Evolutionary conservation across 2,329 filamentous ascomycete genomes (phyloP), one percentile per base, ranked within the genome.

Genomic region (Fusarium metavorans): DNA sequence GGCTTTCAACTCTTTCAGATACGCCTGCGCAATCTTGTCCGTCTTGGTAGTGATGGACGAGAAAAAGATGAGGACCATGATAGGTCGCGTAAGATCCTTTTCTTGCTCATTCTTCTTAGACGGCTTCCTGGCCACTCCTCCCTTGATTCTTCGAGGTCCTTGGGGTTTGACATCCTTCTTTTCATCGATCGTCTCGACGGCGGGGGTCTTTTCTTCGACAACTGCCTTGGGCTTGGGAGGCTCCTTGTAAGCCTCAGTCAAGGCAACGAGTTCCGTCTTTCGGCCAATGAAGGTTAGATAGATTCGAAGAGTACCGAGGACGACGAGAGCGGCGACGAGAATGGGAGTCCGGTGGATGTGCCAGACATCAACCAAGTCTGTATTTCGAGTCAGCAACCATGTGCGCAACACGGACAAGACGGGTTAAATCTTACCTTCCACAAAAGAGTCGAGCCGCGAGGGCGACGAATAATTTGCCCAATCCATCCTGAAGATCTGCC

Each of bases 41-140:
- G 95, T 98, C 35, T 91, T 94, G 4, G 92, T 94, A 4, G 94
- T 97, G 66, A 98, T 87, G 1, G 95, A 97, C 3, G 95, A 96
- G 85, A 93, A 98, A 85, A 98, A 98, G 35, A 98, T 84, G 18
- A 97, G 83, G 3, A 93, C 89, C 80, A 96, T 93, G 64, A 95
- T 88, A 59, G 87, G 88, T 30, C 85, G 81, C 13, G 76, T 77
- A 45, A 85, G 34, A 64, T 83, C 82, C 41, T 73, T 75, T 66
- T 68, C 68, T 20, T 80, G 65, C 23, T 80, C 74, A 14, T 70
- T 68, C 14, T 77, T 74, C 54, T 77, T 76, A 3, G 76, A 71
- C 9, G 80, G 72, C 62, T 81, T 84, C 60, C 79, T 83, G 10
- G 76, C 71, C 30, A 85, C 7, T 10, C 84, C 83, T n/a, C 85